Conservation (phyloP, 2,329 filamentous ascomycete genomes). For the Clonostachys rosea region DNA sequence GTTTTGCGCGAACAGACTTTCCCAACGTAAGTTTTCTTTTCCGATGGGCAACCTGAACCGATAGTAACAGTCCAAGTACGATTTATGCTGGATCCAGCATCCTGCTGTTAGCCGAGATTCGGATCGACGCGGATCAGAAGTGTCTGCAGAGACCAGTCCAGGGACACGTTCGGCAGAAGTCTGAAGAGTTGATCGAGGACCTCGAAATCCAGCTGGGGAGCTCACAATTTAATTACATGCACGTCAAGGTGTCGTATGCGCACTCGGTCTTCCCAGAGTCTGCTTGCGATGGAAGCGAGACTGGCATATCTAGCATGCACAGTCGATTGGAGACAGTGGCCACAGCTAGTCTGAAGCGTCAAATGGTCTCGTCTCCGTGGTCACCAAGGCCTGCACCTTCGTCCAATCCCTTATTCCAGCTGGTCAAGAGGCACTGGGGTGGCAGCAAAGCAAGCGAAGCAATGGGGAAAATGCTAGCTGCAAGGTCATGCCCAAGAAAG, state of each 20-base stretch:
- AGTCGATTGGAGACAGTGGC: slow-evolving; percentile 49
- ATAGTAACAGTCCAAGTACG: slow-evolving; percentile 22
- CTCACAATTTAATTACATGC: slow-evolving; percentile 41
- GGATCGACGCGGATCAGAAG: slow-evolving; percentile 16
- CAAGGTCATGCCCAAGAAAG: slow-evolving; percentile 4
- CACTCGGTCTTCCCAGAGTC: slow-evolving; percentile 49
- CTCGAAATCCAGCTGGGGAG: slow-evolving; percentile 52
- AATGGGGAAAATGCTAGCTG: slow-evolving; percentile 24
- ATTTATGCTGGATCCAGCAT: slow-evolving; percentile 36
- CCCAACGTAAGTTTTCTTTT: slow-evolving; percentile 25
- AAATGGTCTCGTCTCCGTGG: slow-evolving; percentile 45
- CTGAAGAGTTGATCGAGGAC: slow-evolving; percentile 54
- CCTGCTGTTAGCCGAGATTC: slow-evolving; percentile 43
- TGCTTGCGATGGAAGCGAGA: slow-evolving; percentile 9
- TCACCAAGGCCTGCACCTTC: slow-evolving; percentile 33
- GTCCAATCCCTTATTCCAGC: slow-evolving; percentile 31
- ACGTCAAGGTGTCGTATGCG: slow-evolving; percentile 45
- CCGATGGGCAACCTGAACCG: not conserved
- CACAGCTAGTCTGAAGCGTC: slow-evolving; percentile 43
- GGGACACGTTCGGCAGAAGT: slow-evolving; percentile 27
- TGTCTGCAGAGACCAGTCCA: slow-evolving; percentile 1
- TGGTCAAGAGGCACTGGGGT: slow-evolving; percentile 46
- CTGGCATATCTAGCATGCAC: slow-evolving; percentile 29
- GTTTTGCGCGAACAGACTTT: slow-evolving; percentile 38
- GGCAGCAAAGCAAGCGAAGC: slow-evolving; percentile 33